A percentile compares a stretch with the other conserved stretches of the same genome.
These are phyloP conservation scores for Paecilomyces dactylethromorphus DNA, from an alignment of 2,329 filamentous ascomycete genomes.

Conservation along the genomic window DNA sequence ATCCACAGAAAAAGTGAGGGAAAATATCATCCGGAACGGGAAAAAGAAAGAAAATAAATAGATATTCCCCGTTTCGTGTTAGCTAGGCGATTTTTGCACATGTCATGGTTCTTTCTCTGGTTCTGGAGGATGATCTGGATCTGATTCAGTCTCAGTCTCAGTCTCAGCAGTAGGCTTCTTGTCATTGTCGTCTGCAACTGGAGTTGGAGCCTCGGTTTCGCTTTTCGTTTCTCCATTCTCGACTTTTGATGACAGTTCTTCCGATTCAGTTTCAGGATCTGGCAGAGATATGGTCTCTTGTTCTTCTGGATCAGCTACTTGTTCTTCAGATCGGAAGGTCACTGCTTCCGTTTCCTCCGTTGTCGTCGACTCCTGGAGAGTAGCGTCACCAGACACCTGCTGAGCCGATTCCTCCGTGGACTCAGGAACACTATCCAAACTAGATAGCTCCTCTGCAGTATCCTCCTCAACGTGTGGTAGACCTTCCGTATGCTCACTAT, in stretches of 20 bases:
- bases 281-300: background rate
- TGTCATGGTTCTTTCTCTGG: background rate
- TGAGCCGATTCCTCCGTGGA: background rate
- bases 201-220: background rate
- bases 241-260: background rate
- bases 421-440: background rate
- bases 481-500: slow-evolving; percentile 42
- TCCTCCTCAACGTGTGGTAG: background rate
- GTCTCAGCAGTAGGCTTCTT: background rate
- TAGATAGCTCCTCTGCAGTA: background rate
- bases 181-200: background rate
- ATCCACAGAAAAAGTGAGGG: background rate
- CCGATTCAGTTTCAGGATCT: background rate
- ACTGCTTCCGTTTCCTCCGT: background rate
- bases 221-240: background rate
- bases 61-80: background rate
- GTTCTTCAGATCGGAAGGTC: background rate
- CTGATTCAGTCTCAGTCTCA: background rate
- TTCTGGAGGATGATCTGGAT: background rate
- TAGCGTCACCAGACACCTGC: background rate
- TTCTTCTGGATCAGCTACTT: background rate
- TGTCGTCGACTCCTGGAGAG: background rate
- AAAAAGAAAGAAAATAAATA: background rate
- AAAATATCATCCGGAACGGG: background rate
- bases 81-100: background rate